These are phyloP conservation scores for Penicillium antarcticum DNA, from an alignment of 495 filamentous ascomycete genomes.

Conservation along the genomic window DNA sequence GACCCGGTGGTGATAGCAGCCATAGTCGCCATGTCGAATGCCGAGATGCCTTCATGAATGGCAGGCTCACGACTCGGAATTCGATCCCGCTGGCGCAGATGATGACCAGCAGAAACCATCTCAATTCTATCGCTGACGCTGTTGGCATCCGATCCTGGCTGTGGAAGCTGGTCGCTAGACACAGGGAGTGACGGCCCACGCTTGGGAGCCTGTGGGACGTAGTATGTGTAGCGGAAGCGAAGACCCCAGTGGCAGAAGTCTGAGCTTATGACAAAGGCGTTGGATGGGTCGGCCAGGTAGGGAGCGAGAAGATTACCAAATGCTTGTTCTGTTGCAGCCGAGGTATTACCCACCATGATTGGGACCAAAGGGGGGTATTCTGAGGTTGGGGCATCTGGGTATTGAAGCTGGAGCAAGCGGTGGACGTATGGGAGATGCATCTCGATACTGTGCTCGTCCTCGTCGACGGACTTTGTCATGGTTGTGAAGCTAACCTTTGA, in stretches of 20 bases:
- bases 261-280: conserved; percentile 82
- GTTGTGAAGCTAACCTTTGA: conserved; percentile 58
- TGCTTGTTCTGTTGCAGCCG: conserved; percentile 57
- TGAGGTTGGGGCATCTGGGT: conserved; percentile 31
- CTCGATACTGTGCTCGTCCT: conserved; percentile 91
- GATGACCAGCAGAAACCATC: conserved; percentile 33
- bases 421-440: conserved; percentile 96
- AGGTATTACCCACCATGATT: conserved; percentile 82
- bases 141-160: conserved; percentile 30
- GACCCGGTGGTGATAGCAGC: conserved; percentile 72
- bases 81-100: conserved; percentile 37
- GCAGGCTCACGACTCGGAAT: conserved; percentile 44
- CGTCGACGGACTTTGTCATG: conserved; percentile 69
- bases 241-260: conserved; percentile 98
- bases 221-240: conserved; percentile 84
- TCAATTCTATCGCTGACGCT: conserved; percentile 26
- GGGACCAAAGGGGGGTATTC: conserved; percentile 76
- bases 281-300: conserved; percentile 72
- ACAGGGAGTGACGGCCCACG: conserved; percentile 41
- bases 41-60: conserved; percentile 82
- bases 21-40: conserved; percentile 80
- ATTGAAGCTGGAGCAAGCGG: conserved; percentile 59
- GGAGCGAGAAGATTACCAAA: conserved; percentile 72
- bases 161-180: conserved; percentile 36
- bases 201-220: conserved; percentile 51